A percentile compares a stretch with the other conserved stretches of the same genome.
Evolutionary conservation across 768 basidiomycete species (phyloP).

Genomic region (Hypsizygus marmoreus): DNA sequence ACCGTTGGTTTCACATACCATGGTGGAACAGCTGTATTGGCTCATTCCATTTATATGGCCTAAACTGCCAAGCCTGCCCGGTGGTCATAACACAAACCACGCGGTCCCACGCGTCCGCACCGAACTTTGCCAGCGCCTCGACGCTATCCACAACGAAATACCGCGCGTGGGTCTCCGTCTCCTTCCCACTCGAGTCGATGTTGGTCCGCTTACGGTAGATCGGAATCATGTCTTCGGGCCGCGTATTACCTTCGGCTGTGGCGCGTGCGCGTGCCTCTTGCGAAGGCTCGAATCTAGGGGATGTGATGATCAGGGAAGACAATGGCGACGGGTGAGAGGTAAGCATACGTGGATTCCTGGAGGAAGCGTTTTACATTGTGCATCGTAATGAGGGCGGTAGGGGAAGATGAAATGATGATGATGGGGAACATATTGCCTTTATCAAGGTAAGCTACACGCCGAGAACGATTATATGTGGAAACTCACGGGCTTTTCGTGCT

Average conservation of each 20-base stretch:
- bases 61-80: constrained; percentile 98
- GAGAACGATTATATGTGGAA: not conserved
- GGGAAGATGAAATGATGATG: constrained; percentile 95
- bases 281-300: constrained; percentile 67
- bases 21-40: constrained; percentile 92
- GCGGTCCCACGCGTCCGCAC: constrained; percentile 92
- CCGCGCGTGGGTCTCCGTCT: constrained; percentile 54
- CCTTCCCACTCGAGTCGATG: constrained; percentile 66
- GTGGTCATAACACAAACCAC: constrained; percentile 99
- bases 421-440: constrained; percentile 88
- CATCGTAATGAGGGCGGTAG: constrained; percentile 95
- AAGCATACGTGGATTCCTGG: constrained; percentile 77
- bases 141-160: constrained; percentile 93
- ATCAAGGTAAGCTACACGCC: too few species aligned
- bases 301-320: not conserved
- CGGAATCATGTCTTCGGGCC: constrained; percentile 83
- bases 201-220: constrained; percentile 82
- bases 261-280: constrained; percentile 73
- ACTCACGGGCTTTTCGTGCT: constrained; percentile 72
- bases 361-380: constrained; percentile 95
- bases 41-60: constrained; percentile 95
- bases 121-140: constrained; percentile 91
- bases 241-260: constrained; percentile 67
- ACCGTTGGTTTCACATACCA: constrained; percentile 57
- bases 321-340: not conserved